Conservation (phyloP, 2,329 filamentous ascomycete species). For the Phialophora chinensis region DNA sequence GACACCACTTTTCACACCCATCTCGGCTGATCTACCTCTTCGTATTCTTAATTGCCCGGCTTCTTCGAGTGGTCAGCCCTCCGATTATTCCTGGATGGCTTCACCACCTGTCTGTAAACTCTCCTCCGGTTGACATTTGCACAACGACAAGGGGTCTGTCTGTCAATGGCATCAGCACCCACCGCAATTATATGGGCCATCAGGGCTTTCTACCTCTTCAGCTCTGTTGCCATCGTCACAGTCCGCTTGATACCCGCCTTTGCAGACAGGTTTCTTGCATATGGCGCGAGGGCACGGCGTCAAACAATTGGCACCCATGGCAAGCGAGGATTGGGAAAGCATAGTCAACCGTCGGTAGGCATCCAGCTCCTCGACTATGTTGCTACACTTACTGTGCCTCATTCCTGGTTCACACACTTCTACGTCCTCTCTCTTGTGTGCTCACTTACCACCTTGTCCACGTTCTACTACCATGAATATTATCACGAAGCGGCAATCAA, state of each 20-base stretch:
- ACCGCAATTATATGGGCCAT: constrained; percentile 23
- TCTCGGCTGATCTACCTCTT: constrained; percentile 5
- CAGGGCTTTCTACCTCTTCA: constrained; percentile 37
- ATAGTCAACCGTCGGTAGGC: constrained; percentile 6
- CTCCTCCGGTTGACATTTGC: not conserved
- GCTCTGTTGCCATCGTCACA: constrained; percentile 52
- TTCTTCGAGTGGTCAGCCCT: too few species aligned
- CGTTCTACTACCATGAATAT: constrained; percentile 39
- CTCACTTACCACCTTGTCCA: constrained; percentile 72
- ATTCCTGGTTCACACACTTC: constrained; percentile 88
- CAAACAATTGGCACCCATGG: not conserved
- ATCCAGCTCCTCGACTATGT: constrained; percentile 55
- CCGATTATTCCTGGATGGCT: too few species aligned
- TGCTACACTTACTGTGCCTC: constrained; percentile 71
- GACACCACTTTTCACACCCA: not conserved
- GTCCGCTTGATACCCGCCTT: constrained; percentile 59
- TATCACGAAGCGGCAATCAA: constrained; percentile 51
- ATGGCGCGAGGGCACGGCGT: constrained; percentile 58
- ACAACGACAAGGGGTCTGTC: not conserved
- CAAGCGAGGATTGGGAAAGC: not conserved
- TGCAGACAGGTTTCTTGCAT: constrained; percentile 63
- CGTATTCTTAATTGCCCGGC: not conserved
- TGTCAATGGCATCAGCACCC: constrained; percentile 9
- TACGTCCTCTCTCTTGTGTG: constrained; percentile 74
- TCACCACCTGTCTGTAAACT: not conserved